phyloP scores from a whole-genome alignment of 2,329 filamentous ascomycete genomes.

The Emergomyces orientalis region DNA sequence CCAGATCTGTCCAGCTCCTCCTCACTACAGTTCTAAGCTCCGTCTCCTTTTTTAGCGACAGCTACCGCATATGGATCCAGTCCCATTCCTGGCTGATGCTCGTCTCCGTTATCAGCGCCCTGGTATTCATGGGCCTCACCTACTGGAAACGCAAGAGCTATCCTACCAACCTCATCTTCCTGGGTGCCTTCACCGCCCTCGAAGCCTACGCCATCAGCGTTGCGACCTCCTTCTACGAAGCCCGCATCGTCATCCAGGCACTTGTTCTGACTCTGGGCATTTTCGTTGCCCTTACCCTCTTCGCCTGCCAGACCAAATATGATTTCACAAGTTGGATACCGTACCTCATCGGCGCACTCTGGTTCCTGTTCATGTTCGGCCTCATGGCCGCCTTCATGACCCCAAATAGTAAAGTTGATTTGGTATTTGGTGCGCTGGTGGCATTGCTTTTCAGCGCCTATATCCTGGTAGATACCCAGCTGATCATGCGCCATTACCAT shows the following conservation, averaged over 20 bases:
- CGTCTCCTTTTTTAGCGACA: conserved; percentile 71
- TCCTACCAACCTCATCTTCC: conserved; percentile 88
- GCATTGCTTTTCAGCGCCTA: conserved; percentile 90
- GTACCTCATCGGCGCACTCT: conserved; percentile 82
- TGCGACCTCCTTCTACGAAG: conserved; percentile 82
- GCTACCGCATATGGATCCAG: conserved; percentile 83
- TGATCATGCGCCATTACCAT: conserved; percentile 91
- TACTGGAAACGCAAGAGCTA: conserved; percentile 96
- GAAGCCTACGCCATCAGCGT: conserved; percentile 93
- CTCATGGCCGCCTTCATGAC: conserved; percentile 91
- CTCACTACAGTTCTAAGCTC: conserved; percentile 71
- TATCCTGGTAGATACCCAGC: conserved; percentile 91
- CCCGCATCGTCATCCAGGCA: conserved; percentile 76
- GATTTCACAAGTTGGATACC: conserved; percentile 98
- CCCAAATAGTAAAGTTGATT: conserved; percentile 67
- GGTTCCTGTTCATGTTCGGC: conserved; percentile 83
- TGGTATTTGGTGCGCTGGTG: conserved; percentile 69
- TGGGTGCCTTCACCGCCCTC: conserved; percentile 76
- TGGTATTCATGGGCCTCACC: conserved; percentile 76
- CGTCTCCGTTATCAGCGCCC: conserved; percentile 71
- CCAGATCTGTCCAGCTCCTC: conserved; percentile 75
- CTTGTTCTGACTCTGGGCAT: conserved; percentile 69
- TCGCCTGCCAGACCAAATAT: conserved; percentile 95
- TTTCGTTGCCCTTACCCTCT: conserved; percentile 58
- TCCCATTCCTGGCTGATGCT: conserved; percentile 74